phyloP scores from a whole-genome alignment of 2,329 filamentous ascomycete genomes.

The Aureobasidium sp. region DNA sequence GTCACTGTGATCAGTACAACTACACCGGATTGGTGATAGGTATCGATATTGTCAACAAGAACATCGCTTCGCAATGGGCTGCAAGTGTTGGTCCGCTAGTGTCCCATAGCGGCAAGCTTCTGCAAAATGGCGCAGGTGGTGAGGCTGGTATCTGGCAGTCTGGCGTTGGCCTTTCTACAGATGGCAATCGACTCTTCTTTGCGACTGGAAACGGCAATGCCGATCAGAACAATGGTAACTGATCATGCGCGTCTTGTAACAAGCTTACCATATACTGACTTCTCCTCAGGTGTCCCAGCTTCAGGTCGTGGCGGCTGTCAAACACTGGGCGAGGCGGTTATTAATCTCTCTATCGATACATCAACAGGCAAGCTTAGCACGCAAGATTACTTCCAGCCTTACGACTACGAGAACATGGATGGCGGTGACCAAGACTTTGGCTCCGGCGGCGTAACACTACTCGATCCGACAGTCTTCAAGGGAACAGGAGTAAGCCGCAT shows the following conservation, averaged over 20 bases:
- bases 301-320: neutral
- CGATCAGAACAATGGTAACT: neutral
- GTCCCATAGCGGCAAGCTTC: neutral
- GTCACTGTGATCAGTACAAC: neutral
- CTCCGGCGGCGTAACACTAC: slow-evolving; percentile 13
- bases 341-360: neutral
- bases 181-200: neutral
- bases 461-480: neutral
- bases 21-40: neutral
- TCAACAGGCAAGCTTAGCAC: slow-evolving; percentile 39
- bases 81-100: neutral
- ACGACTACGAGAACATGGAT: slow-evolving; percentile 44
- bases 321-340: neutral
- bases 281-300: neutral
- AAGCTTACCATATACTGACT: neutral
- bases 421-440: slow-evolving; percentile 46
- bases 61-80: neutral
- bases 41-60: neutral
- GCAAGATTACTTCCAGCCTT: slow-evolving; percentile 50
- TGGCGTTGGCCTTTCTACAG: neutral
- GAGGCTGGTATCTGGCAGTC: neutral
- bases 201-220: neutral
- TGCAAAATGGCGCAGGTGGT: neutral
- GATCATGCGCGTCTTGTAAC: no score
- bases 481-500: neutral